Conservation (phyloP, 305 asterid species). For the Solanum hybrid region DNA sequence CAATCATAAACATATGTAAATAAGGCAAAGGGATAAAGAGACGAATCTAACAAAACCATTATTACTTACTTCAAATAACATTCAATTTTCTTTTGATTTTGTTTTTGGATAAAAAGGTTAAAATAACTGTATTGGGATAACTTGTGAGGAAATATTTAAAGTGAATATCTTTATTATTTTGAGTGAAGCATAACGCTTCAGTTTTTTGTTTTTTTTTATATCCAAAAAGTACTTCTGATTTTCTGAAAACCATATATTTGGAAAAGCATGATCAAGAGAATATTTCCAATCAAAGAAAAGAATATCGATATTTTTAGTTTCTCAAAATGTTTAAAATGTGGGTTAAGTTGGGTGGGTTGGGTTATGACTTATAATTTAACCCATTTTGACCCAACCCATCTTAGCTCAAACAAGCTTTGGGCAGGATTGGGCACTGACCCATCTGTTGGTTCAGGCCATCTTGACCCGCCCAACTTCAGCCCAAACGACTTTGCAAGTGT, state of each 20-base stretch:
- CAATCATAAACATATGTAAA: not conserved
- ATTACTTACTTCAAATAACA: not conserved
- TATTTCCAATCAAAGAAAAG: not conserved
- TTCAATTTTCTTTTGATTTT: not conserved
- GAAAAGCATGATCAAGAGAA: not conserved
- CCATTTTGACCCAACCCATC: not conserved
- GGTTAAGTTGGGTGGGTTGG: not conserved
- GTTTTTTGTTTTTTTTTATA: not conserved
- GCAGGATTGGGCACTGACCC: not conserved
- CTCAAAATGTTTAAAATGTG: not conserved
- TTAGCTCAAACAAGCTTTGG: not conserved
- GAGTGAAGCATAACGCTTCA: not conserved
- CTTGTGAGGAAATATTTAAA: not conserved
- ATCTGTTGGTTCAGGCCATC: not conserved
- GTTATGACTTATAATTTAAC: not conserved
- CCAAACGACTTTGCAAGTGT: not conserved
- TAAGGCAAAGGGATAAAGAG: not conserved
- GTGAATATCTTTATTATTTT: not conserved
- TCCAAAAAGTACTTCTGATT: not conserved
- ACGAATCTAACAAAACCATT: not conserved
- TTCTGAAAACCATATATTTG: not conserved
- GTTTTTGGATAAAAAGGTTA: not conserved
- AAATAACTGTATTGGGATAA: not conserved
- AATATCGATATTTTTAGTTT: not conserved
- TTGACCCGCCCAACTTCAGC: not conserved